These are phyloP conservation scores for Acer yangbiense DNA, from an alignment of 345 rosid genomes.

Conservation along the genomic window DNA sequence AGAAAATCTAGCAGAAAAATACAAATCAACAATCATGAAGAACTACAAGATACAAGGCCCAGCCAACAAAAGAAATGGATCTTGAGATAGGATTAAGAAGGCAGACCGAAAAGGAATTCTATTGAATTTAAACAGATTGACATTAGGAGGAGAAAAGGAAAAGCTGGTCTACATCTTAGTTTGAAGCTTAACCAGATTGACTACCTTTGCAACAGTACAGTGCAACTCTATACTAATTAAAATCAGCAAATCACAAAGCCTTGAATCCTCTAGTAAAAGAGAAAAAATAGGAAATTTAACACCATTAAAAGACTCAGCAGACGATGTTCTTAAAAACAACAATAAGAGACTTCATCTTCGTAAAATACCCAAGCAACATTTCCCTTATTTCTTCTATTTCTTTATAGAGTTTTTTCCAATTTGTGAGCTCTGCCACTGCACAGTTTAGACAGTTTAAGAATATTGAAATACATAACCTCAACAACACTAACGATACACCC, in stretches of 20 bases:
- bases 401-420: neutral
- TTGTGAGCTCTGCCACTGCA: neutral
- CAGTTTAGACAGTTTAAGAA: neutral
- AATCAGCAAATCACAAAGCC: neutral
- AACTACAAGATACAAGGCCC: neutral
- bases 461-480: neutral
- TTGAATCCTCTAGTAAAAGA: neutral
- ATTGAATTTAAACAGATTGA: neutral
- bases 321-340: neutral
- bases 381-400: neutral
- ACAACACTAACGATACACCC: neutral
- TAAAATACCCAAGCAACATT: neutral
- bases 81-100: neutral
- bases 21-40: neutral
- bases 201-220: neutral
- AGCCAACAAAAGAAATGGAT: neutral
- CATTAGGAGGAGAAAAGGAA: too few species aligned
- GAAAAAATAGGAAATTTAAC: neutral
- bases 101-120: neutral
- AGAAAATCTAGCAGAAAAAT: slow-evolving; percentile 4
- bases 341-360: neutral
- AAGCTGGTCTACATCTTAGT: neutral
- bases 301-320: neutral
- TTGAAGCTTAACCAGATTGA: neutral
- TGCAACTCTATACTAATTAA: neutral